A percentile compares a stretch with the other conserved stretches of the same genome.
Evolutionary conservation across 768 basidiomycete genomes (phyloP).

Genomic region (Mycena galericulata): DNA sequence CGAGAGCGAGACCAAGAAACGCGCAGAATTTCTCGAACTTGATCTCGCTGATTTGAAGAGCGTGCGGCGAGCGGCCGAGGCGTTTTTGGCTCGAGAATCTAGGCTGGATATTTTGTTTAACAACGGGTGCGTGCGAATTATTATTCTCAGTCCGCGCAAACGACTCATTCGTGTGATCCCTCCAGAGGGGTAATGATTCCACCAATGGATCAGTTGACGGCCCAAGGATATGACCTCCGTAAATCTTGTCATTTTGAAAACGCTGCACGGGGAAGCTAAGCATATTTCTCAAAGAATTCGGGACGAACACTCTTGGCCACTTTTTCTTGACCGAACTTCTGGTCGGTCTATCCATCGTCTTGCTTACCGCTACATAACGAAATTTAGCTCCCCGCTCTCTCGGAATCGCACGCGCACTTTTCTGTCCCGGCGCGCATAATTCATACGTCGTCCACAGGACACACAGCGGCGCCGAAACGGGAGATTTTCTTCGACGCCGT

Average conservation of each 20-base stretch:
- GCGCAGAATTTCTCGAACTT: conserved; percentile 50
- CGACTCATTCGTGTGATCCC: neutral
- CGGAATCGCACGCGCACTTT: conserved; percentile 12
- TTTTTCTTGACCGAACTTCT: conserved; percentile 42
- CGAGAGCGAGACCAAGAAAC: conserved; percentile 29
- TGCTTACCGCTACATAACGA: neutral
- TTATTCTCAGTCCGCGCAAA: neutral
- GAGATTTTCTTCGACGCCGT: conserved; percentile 5
- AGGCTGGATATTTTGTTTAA: conserved; percentile 38
- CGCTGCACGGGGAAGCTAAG: neutral
- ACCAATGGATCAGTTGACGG: conserved; percentile 45
- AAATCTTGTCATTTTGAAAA: neutral
- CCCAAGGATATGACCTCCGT: conserved; percentile 52
- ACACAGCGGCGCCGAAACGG: neutral
- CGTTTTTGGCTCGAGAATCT: conserved; percentile 42
- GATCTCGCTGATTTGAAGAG: conserved; percentile 54
- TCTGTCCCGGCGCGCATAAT: conserved; percentile 27
- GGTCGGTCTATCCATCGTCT: conserved; percentile 18
- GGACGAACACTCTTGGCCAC: conserved; percentile 50
- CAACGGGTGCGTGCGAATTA: conserved; percentile 30
- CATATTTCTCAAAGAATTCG: conserved; percentile 43
- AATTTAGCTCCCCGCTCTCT: conserved; percentile 24
- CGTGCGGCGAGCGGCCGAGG: conserved; percentile 53
- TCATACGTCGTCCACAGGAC: conserved; percentile 9
- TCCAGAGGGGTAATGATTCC: conserved; percentile 53